phyloP scores from a whole-genome alignment of 345 rosid species.

The Aegle marmelos region DNA sequence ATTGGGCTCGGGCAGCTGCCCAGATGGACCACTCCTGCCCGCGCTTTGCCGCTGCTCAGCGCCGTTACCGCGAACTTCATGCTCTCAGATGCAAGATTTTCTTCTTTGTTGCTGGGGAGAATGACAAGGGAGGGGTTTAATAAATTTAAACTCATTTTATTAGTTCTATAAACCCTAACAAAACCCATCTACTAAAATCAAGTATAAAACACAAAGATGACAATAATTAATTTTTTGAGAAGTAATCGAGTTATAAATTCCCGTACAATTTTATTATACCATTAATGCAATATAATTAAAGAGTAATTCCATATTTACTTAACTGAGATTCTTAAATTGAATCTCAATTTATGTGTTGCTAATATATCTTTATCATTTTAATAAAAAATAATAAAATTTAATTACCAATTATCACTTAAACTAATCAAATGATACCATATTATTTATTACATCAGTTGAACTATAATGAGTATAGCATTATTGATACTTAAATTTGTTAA shows the following conservation, averaged over 20 bases:
- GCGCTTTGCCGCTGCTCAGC: slow-evolving; percentile 48
- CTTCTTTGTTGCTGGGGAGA: background rate
- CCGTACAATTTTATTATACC: too few species aligned
- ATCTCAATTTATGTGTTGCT: rapidly evolving
- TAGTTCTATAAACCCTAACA: background rate
- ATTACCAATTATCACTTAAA: too few species aligned
- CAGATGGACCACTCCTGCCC: slow-evolving; percentile 49
- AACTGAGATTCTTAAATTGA: too few species aligned
- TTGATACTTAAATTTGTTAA: too few species aligned
- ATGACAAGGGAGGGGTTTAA: background rate
- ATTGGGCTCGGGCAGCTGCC: slow-evolving; percentile 34
- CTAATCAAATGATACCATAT: too few species aligned
- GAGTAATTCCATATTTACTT: too few species aligned
- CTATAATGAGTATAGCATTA: too few species aligned
- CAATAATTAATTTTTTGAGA: background rate
- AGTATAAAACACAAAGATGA: background rate
- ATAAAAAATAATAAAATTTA: too few species aligned
- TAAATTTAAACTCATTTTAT: background rate
- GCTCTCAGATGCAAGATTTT: background rate
- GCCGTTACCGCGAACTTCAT: slow-evolving; percentile 60
- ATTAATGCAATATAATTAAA: too few species aligned
- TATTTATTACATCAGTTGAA: rapidly evolving
- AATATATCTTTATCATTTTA: rapidly evolving
- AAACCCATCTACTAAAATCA: too few species aligned
- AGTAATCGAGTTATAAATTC: too few species aligned